Conservation (phyloP, 805 yeast species). For the Candida koratica region DNA sequence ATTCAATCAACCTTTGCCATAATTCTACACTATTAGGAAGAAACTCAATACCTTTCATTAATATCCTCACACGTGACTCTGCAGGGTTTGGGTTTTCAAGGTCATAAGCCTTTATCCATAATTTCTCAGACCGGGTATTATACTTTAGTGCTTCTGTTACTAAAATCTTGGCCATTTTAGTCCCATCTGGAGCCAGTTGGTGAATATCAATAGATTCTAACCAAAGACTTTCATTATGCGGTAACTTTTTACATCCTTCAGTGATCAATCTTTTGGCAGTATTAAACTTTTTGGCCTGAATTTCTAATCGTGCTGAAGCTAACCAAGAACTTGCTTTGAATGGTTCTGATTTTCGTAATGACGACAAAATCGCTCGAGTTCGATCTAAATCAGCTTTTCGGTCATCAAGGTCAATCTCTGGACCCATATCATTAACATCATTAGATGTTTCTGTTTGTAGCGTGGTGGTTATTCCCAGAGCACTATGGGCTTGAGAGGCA, state of each 20-base stretch:
- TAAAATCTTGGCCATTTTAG: constrained; percentile 49
- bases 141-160: constrained; percentile 62
- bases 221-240: constrained; percentile 74
- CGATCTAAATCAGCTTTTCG: constrained; percentile 55
- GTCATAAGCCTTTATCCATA: constrained; percentile 73
- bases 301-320: constrained; percentile 78
- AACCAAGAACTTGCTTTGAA: constrained; percentile 77
- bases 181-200: constrained; percentile 35
- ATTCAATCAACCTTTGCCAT: constrained; percentile 66
- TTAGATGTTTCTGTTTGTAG: not conserved
- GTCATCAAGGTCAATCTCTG: constrained; percentile 15
- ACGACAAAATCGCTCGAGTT: constrained; percentile 57
- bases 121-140: constrained; percentile 50
- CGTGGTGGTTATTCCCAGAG: constrained; percentile 27
- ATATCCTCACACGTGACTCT: constrained; percentile 49
- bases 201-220: constrained; percentile 70
- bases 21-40: constrained; percentile 53
- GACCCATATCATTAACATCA: constrained; percentile 10
- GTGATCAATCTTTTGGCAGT: constrained; percentile 58
- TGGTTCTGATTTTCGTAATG: constrained; percentile 71
- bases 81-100: constrained; percentile 52
- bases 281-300: constrained; percentile 50
- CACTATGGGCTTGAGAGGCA: constrained; percentile 19
- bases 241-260: constrained; percentile 73
- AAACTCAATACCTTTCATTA: constrained; percentile 68